Conservation (phyloP, 2,329 filamentous ascomycete species). For the Colletotrichum somersetense region DNA sequence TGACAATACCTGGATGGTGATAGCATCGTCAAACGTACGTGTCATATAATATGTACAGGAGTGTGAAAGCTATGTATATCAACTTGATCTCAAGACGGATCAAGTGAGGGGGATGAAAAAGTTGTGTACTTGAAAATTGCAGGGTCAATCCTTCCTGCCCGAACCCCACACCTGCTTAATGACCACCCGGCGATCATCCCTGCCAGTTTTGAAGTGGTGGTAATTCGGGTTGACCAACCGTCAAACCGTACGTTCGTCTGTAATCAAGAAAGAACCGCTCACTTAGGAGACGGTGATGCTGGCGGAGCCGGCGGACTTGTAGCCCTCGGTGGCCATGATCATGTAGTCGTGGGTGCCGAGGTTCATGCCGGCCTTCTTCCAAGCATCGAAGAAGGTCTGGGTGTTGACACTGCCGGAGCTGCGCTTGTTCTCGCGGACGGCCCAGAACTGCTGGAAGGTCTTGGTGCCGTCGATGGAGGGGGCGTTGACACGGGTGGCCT, state of each 20-base stretch:
- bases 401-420: constrained; percentile 63
- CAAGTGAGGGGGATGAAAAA: background rate
- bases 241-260: background rate
- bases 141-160: background rate
- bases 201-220: background rate
- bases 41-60: background rate
- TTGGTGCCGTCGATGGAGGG: constrained; percentile 62
- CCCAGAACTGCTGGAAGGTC: constrained; percentile 67
- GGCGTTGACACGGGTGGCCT: constrained; percentile 54
- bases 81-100: background rate
- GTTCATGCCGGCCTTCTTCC: constrained; percentile 60
- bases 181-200: background rate
- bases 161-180: background rate
- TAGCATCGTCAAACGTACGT: background rate
- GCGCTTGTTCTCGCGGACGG: constrained; percentile 63
- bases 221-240: background rate
- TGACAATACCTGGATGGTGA: background rate
- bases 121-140: background rate
- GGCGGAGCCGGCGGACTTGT: constrained; percentile 62
- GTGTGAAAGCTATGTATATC: background rate
- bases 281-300: constrained; percentile 49
- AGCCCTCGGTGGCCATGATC: constrained; percentile 68
- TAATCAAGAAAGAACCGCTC: background rate
- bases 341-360: constrained; percentile 65
- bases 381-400: constrained; percentile 66